Evolutionary conservation across 1,284 basidiomycete genomes (phyloP).

Genomic region (Pseudozyma flocculosa): DNA sequence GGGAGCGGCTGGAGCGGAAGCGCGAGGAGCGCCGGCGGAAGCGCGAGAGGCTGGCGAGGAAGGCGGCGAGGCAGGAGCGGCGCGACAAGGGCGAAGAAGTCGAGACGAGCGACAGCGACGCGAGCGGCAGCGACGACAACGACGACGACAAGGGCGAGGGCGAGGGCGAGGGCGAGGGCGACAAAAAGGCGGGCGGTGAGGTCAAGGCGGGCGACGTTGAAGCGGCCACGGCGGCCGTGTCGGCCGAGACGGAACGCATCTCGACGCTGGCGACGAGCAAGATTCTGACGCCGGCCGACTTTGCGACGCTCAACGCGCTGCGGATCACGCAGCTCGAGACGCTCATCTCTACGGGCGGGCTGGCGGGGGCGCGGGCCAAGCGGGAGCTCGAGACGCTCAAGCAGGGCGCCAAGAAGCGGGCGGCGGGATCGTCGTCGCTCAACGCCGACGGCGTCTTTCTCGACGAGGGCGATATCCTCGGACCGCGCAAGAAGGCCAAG

Average conservation of each 20-base stretch:
- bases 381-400: slow-evolving; percentile 67
- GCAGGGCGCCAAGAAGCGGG: slow-evolving; percentile 65
- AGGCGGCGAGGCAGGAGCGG: slow-evolving; percentile 55
- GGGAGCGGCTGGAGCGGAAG: slow-evolving; percentile 18
- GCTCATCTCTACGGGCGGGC: slow-evolving; percentile 60
- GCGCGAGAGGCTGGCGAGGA: slow-evolving; percentile 28
- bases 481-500: slow-evolving; percentile 90
- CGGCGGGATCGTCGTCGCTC: slow-evolving; percentile 34
- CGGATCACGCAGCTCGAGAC: slow-evolving; percentile 74
- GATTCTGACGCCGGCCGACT: slow-evolving; percentile 97
- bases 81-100: slow-evolving; percentile 46
- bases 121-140: slow-evolving; percentile 30
- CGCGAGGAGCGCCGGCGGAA: slow-evolving; percentile 42
- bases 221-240: slow-evolving; percentile 9
- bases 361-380: slow-evolving; percentile 39
- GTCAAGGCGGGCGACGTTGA: slow-evolving; percentile 3
- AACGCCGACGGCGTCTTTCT: slow-evolving; percentile 61
- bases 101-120: slow-evolving; percentile 41
- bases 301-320: slow-evolving; percentile 86
- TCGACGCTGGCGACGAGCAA: slow-evolving; percentile 70
- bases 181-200: slow-evolving; percentile 25
- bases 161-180: slow-evolving; percentile 63
- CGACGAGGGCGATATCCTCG: slow-evolving; percentile 68
- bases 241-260: slow-evolving; percentile 25
- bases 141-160: slow-evolving; percentile 45